phyloP scores from a whole-genome alignment of 352 stramenopile genomes.

The Phytophthora chlamydospora region DNA sequence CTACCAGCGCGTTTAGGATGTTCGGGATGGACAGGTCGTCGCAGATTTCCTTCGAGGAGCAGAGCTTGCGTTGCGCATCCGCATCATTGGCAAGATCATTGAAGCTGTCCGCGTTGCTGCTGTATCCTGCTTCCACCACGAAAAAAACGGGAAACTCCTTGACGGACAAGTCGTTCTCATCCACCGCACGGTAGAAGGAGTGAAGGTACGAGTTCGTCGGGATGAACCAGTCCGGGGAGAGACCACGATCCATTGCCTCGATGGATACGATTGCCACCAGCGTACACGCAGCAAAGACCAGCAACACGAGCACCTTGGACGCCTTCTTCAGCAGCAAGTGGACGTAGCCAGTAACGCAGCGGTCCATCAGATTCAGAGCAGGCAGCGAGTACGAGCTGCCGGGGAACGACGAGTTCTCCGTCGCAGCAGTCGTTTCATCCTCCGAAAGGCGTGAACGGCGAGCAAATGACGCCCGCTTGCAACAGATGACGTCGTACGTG shows the following conservation, averaged over 20 bases:
- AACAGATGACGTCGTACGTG: constrained; percentile 69
- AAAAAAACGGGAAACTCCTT: constrained; percentile 65
- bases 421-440: constrained; percentile 34
- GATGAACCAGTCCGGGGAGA: constrained; percentile 60
- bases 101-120: constrained; percentile 46
- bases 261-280: constrained; percentile 60
- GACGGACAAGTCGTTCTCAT: constrained; percentile 48
- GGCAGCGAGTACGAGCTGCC: constrained; percentile 32
- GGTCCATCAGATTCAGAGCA: constrained; percentile 45
- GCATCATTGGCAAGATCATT: constrained; percentile 36
- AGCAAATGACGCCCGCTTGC: constrained; percentile 35
- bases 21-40: constrained; percentile 61
- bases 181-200: constrained; percentile 55
- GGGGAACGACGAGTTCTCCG: constrained; percentile 38
- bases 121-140: constrained; percentile 70
- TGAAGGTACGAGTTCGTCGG: constrained; percentile 65
- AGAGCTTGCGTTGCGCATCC: constrained; percentile 52
- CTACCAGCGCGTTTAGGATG: constrained; percentile 55
- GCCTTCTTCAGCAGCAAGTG: constrained; percentile 44
- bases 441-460: constrained; percentile 32
- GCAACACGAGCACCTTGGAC: constrained; percentile 65
- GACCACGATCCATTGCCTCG: constrained; percentile 56
- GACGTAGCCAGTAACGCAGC: constrained; percentile 48
- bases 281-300: constrained; percentile 53
- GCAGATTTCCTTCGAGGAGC: constrained; percentile 67